Base-by-base conservation (phyloP, 306 rosid genomes). In the Morella rubra region DNA sequence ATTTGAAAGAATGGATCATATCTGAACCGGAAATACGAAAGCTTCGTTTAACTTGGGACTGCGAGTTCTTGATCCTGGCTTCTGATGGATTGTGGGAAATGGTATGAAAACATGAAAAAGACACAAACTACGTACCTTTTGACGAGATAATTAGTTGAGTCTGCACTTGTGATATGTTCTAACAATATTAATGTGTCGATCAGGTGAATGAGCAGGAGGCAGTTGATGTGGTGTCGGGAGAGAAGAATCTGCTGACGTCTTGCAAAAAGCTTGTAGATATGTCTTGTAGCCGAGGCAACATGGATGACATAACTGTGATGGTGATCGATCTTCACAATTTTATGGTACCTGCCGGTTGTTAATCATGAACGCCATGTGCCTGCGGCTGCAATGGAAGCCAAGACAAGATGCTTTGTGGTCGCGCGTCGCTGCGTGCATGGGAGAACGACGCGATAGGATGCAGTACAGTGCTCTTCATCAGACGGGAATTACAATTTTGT, bases 41-140 rank as follows among this genome's bases (percentile, higher is more conserved):
- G 16, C 75, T 85, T 78, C 83, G 40, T 71, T 8, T 85, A 52
- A 81, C 81, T 64, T 52, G 79, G 1, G 85, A 78, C 49, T 81
- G 81, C 62, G 37, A 81, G 41, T 85, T 85, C 74, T 75, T 85
- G 73, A 75, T 85, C 15, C 24, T 85, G 64, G 85, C 83, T 45
- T 81, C 88, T 2, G 88, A 85, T 78, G 88, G 88, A 56, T 54
- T 85, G 20, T 85, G 88, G 88, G 88, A 85, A 20, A 81, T 74
- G 85, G 14, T 45, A 15, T 15, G 16, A 6, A 49, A 49, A 12
- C 53, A 49, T 49, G 53, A 11, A 49, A 12, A 9, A 49, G 16
- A 49, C 16, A 4, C 11, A 3, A 11, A 2, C 9, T 49, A 49
- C 12, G 3, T 49, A 49, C 15, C 14, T 12, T 15, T 15, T 15